Base-by-base conservation (phyloP, 805 yeast genomes). In the Candida nitratophila region DNA sequence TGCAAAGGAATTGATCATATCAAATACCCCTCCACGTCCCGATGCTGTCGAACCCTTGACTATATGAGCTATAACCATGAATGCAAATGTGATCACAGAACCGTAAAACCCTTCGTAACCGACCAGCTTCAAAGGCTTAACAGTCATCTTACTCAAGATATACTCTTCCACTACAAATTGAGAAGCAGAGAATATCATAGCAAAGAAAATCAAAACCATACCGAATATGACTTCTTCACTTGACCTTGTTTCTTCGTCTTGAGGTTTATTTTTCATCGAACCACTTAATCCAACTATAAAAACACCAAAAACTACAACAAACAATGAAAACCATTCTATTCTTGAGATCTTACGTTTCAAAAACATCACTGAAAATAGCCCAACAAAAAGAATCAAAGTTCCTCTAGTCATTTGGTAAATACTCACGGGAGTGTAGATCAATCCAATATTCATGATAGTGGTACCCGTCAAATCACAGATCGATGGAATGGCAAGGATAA, bases 341-440 rank as follows among this genome's bases (percentile, higher is more conserved):
- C 74, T 70, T 10, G 79, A 67, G 40, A 86, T 77, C 17, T 58
- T 62, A 36, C 77, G 71, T 39, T 73, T 66, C 49, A 86, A 70
- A 54, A 84, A 83, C 1, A 81, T 24, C 33, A 81, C 81, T 20
- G 87, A 79, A 55, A 84, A 71, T 15, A 79, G 60, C 1, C 90
- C 95, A 21, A 85, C 95, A 63, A 83, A 84, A 36, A 86, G 63
- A 37, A 86, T 86, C 36, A 84, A 65, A 0, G 88, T 76, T 2
- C 95, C 93, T 50, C 95, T 68, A n/a, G 84, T 80, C 95, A 86
- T 86, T 59, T 86, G 95, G 60, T 84, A 86, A 41, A 85, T 74
- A 1, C 89, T 82, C 9, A 85, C 93, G 0, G 93, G 91, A 1
- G 81, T 79, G 60, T 79, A 80, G 21, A 83, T 59, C 47, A 86